Evolutionary conservation across 352 stramenopile genomes (phyloP).

Genomic region (Phytophthora chlamydospora): DNA sequence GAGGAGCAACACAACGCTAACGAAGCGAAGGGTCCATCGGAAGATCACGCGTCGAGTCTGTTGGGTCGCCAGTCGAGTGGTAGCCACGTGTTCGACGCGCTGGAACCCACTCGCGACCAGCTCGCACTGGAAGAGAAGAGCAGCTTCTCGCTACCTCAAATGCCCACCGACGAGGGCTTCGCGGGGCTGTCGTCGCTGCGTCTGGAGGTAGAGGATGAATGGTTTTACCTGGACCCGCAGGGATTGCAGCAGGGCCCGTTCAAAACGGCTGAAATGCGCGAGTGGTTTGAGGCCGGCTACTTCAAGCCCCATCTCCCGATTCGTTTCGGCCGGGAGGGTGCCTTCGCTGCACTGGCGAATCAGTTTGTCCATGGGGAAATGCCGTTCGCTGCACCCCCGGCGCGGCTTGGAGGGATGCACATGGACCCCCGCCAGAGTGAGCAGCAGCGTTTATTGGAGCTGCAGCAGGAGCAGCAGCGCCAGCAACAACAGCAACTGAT

Average conservation of each 20-base stretch:
- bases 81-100: slow-evolving; percentile 38
- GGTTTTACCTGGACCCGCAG: slow-evolving; percentile 89
- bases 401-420: slow-evolving; percentile 24
- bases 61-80: slow-evolving; percentile 25
- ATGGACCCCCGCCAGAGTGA: slow-evolving; percentile 46
- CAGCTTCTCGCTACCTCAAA: slow-evolving; percentile 34
- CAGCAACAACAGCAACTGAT: slow-evolving; percentile 60
- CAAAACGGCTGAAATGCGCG: slow-evolving; percentile 87
- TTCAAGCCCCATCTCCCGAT: slow-evolving; percentile 91
- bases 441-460: slow-evolving; percentile 60
- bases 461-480: slow-evolving; percentile 67
- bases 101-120: slow-evolving; percentile 32
- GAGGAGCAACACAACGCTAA: slow-evolving; percentile 29
- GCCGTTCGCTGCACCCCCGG: slow-evolving; percentile 58
- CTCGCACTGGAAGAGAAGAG: slow-evolving; percentile 41
- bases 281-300: slow-evolving; percentile 91
- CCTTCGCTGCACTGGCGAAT: slow-evolving; percentile 77
- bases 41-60: slow-evolving; percentile 23
- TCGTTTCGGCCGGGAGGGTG: slow-evolving; percentile 74
- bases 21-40: slow-evolving; percentile 30
- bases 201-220: slow-evolving; percentile 72
- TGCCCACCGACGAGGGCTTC: slow-evolving; percentile 25
- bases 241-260: slow-evolving; percentile 85
- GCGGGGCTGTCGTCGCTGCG: slow-evolving; percentile 32
- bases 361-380: slow-evolving; percentile 78